phyloP scores from a whole-genome alignment of 2,329 filamentous ascomycete genomes.

The Chrysosporium keratinophilum region DNA sequence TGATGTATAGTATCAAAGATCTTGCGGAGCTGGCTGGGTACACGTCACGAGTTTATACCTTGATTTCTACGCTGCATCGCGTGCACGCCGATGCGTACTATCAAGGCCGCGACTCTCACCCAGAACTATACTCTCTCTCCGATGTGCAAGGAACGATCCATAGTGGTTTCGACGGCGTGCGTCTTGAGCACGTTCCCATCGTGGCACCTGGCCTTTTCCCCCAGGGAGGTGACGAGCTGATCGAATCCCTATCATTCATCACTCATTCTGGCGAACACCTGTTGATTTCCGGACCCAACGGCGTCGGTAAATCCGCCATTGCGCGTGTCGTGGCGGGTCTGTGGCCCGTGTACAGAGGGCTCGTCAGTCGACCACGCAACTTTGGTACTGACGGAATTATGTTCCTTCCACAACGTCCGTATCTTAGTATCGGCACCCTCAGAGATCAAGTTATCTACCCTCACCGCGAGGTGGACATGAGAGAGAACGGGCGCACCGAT shows the following conservation, averaged over 20 bases:
- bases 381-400: constrained; percentile 86
- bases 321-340: constrained; percentile 78
- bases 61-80: constrained; percentile 88
- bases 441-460: constrained; percentile 98
- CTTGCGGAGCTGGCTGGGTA: constrained; percentile 91
- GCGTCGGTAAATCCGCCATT: constrained; percentile 85
- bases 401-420: constrained; percentile 92
- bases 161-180: constrained; percentile 87
- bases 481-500: constrained; percentile 65
- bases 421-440: constrained; percentile 81
- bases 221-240: constrained; percentile 78
- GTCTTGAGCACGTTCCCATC: constrained; percentile 84
- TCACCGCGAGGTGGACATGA: constrained; percentile 90
- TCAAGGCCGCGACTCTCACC: constrained; percentile 51
- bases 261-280: constrained; percentile 86
- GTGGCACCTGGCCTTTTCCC: constrained; percentile 84
- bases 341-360: constrained; percentile 90
- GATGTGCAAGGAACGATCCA: constrained; percentile 91
- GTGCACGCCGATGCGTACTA: constrained; percentile 87
- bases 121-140: constrained; percentile 77
- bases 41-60: constrained; percentile 87
- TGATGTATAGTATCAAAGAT: constrained; percentile 99
- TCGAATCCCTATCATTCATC: constrained; percentile 80
- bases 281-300: constrained; percentile 88
- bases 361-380: constrained; percentile 75